Evolutionary conservation across 441 rosid genomes (phyloP).

Genomic region (Erysimum pusillum): DNA sequence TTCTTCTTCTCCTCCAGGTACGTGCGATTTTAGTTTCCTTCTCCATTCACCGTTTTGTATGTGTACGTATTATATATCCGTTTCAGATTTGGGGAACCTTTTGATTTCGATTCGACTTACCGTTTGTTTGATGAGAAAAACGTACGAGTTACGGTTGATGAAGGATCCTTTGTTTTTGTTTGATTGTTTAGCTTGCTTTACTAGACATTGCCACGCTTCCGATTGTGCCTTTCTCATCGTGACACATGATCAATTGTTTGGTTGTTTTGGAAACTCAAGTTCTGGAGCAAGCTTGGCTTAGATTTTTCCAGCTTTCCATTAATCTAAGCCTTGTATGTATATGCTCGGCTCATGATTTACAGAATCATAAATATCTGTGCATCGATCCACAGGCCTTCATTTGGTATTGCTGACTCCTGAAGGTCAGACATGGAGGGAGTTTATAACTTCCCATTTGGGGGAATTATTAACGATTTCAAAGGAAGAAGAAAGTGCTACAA

Average conservation of each 20-base stretch:
- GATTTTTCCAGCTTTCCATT: background rate
- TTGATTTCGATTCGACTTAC: background rate
- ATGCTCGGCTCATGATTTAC: background rate
- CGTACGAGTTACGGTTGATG: background rate
- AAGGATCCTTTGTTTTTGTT: no score
- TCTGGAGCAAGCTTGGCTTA: background rate
- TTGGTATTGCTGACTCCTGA: slow-evolving; percentile 34
- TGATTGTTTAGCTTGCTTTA: background rate
- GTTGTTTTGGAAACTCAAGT: background rate
- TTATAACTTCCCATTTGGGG: slow-evolving; percentile 60
- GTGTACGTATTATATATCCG: background rate
- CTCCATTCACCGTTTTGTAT: background rate
- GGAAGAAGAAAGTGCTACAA: slow-evolving; percentile 79
- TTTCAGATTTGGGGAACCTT: no score
- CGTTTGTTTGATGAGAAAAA: no score
- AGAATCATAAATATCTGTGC: background rate
- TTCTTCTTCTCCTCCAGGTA: slow-evolving; percentile 47
- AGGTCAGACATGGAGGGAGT: slow-evolving; percentile 60
- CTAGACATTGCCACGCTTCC: background rate
- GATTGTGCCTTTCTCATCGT: background rate
- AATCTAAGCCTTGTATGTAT: background rate
- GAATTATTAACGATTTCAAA: slow-evolving; percentile 66
- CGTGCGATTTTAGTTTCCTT: background rate
- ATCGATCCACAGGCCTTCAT: slow-evolving; percentile 22
- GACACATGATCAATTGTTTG: background rate